Base-by-base conservation (phyloP, 345 rosid genomes). In the Theobroma cacao region DNA sequence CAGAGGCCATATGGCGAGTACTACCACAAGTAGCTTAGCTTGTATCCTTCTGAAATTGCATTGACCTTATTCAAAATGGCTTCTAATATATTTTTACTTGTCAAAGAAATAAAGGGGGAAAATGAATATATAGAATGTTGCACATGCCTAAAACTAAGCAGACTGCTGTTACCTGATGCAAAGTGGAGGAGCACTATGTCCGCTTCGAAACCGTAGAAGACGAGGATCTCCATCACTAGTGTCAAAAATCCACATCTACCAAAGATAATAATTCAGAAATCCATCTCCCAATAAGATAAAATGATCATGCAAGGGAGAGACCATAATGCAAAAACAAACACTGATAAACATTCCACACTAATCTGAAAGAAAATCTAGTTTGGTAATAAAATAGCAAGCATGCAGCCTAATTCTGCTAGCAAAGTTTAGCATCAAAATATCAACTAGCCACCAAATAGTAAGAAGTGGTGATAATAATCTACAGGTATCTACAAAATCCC, bases 171-270 rank as follows among this genome's bases (percentile, higher is more conserved):
- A 92, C 99, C 95, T 96, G 89, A 96, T 89, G 86, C 97, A 96
- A 70, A 85, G 86, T 40, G 99, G 99, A 79, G 99, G 97, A 79
- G 99, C 99, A 89, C 98, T 92, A 61, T 96, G 98, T 80, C 99
- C 99, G 84, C 94, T 91, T 22, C 97, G 98, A 83, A 96, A 96
- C 74, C 98, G 97, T 79, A 96, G 81, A 62, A 96, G 87, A 66
- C 97, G 97, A 88, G 98, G 97, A 86, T 90, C 99, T 38, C 93
- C 97, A 84, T 96, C 97, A 88, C 85, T 94, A 76, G 93, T 88
- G 88, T 91, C 98, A 78, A 96, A 96, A 84, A 96, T 90, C 99
- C 99, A 96, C 93, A 96, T 91, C 98, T 96, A 79, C 28, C 76
- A 41, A 7, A 78, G 56, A 72, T 12, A 61, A 3, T 38, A 74